phyloP scores from a whole-genome alignment of 495 filamentous ascomycete genomes.

The Tricharina praecox region DNA sequence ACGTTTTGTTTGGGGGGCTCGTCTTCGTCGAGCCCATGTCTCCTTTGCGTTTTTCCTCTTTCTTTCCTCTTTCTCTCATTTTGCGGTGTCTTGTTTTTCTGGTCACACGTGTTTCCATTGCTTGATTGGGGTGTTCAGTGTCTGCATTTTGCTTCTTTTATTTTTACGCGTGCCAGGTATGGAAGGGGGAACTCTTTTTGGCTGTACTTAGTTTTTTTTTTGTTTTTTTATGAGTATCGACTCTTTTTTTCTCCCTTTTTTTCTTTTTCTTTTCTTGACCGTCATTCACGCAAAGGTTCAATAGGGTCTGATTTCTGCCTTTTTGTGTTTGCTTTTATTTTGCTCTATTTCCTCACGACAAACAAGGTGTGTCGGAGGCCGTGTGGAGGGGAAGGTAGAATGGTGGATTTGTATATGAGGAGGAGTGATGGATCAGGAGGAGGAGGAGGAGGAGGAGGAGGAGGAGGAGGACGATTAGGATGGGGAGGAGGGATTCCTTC shows the following conservation, averaged over 20 bases:
- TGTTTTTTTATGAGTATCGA: neutral
- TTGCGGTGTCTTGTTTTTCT: neutral
- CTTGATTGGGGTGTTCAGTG: neutral
- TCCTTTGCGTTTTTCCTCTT: neutral
- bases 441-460: too few species aligned
- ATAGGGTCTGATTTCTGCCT: neutral
- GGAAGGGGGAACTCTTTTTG: neutral
- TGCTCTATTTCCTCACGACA: too few species aligned
- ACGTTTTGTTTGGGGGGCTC: neutral
- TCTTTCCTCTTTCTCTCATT: neutral
- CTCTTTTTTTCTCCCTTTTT: neutral
- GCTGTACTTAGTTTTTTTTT: conserved; percentile 6
- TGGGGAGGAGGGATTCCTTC: too few species aligned
- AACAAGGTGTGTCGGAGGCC: neutral
- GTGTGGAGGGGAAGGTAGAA: neutral
- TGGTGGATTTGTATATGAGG: neutral
- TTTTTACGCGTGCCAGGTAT: neutral
- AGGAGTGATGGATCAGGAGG: neutral
- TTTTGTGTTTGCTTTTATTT: neutral
- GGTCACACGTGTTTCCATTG: neutral
- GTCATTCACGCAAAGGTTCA: neutral
- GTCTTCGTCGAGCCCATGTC: neutral
- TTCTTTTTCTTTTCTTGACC: neutral
- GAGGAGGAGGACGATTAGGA: too few species aligned
- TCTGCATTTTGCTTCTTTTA: neutral